Conservation (phyloP, 768 basidiomycete genomes). For the Tricholoma matsutake region DNA sequence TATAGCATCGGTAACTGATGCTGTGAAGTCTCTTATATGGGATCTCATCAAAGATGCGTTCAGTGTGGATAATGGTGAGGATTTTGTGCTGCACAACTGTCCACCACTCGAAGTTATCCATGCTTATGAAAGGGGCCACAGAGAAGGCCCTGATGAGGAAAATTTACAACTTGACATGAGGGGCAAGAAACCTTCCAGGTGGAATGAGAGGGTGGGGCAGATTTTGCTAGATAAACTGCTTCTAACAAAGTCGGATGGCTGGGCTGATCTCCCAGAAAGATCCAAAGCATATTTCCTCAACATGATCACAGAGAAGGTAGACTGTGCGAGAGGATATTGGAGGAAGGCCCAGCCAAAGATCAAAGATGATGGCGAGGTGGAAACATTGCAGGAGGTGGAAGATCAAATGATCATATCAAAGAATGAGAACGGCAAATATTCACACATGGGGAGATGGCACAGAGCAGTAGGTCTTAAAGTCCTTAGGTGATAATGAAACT, state of each 20-base stretch:
- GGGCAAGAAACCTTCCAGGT: no score
- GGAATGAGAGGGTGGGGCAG: no score
- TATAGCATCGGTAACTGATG: no score
- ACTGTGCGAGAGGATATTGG: slow-evolving; percentile 7
- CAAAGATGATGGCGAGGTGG: slow-evolving; percentile 11
- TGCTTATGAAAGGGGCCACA: no score
- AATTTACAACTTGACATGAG: no score
- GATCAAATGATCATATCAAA: slow-evolving; percentile 5
- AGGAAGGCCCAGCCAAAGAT: slow-evolving; percentile 8
- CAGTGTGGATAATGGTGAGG: no score
- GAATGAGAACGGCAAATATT: slow-evolving; percentile 1
- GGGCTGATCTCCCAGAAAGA: slow-evolving; percentile 5
- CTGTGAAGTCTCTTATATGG: no score
- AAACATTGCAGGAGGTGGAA: slow-evolving; percentile 11
- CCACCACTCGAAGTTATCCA: no score
- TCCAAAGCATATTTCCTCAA: slow-evolving; percentile 9
- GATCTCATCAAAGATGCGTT: no score
- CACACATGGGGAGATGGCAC: neutral
- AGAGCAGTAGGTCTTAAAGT: neutral
- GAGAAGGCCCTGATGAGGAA: no score
- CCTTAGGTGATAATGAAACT: no score
- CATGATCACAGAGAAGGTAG: slow-evolving; percentile 5
- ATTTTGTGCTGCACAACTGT: no score
- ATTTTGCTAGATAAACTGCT: slow-evolving; percentile 1
- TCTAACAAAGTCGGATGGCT: neutral